Conservation (phyloP, 1,139 yeast genomes). For the Blastobotrys capitulatus region DNA sequence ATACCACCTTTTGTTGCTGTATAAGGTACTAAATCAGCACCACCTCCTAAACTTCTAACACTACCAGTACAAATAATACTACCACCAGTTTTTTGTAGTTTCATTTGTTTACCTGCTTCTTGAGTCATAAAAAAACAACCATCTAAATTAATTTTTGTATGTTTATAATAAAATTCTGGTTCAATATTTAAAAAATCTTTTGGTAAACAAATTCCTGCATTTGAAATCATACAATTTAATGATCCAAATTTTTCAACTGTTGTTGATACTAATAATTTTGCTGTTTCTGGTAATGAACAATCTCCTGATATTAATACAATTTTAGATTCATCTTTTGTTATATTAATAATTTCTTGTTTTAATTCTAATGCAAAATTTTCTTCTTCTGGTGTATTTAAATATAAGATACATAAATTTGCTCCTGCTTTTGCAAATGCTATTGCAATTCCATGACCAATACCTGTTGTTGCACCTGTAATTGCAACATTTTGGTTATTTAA, state of each 20-base stretch:
- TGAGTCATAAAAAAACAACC: slow-evolving; percentile 43
- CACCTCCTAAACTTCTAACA: slow-evolving; percentile 35
- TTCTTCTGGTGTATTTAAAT: slow-evolving; percentile 26
- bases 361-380: slow-evolving; percentile 20
- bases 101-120: slow-evolving; percentile 43
- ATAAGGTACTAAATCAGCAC: slow-evolving; percentile 37
- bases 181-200: slow-evolving; percentile 35
- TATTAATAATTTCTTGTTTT: slow-evolving; percentile 26
- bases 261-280: slow-evolving; percentile 32
- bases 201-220: slow-evolving; percentile 44
- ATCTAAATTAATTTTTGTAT: slow-evolving; percentile 39
- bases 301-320: slow-evolving; percentile 41
- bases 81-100: slow-evolving; percentile 43
- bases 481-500: slow-evolving; percentile 20
- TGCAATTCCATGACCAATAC: slow-evolving; percentile 40
- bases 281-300: slow-evolving; percentile 38
- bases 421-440: slow-evolving; percentile 28
- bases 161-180: slow-evolving; percentile 36
- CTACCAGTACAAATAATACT: slow-evolving; percentile 37
- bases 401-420: slow-evolving; percentile 25
- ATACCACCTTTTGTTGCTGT: slow-evolving; percentile 48
- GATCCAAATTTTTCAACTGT: slow-evolving; percentile 39
- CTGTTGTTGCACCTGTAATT: slow-evolving; percentile 40
- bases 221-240: slow-evolving; percentile 41
- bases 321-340: slow-evolving; percentile 23